A percentile compares a stretch with the other conserved stretches of the same genome.
Evolutionary conservation across 2,329 filamentous ascomycete genomes (phyloP).

Genomic region (Teratosphaeria gauchensis): DNA sequence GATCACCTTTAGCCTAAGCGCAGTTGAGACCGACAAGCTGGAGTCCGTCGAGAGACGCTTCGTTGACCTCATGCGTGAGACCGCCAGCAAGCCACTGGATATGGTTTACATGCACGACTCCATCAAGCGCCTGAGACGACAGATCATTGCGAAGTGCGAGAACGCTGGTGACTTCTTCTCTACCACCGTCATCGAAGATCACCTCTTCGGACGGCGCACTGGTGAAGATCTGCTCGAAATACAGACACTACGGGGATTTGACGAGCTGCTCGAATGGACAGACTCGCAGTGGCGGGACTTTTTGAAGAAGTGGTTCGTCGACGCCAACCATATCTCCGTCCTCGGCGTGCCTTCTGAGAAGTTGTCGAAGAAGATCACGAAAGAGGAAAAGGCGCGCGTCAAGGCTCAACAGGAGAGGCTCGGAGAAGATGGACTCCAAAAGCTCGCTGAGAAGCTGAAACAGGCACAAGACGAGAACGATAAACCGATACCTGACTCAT

Average conservation of each 20-base stretch:
- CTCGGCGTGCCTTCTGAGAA: constrained; percentile 76
- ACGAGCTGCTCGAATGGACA: constrained; percentile 66
- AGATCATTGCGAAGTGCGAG: constrained; percentile 76
- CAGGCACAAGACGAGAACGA: constrained; percentile 83
- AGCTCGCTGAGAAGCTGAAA: constrained; percentile 66
- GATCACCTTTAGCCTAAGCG: constrained; percentile 76
- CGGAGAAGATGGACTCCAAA: constrained; percentile 70
- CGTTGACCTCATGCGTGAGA: constrained; percentile 72
- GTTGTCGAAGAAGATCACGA: constrained; percentile 71
- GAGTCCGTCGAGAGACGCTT: constrained; percentile 75
- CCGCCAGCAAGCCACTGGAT: constrained; percentile 70
- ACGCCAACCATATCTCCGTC: constrained; percentile 79
- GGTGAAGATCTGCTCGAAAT: constrained; percentile 46
- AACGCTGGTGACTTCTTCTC: constrained; percentile 72
- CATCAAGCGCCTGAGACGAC: constrained; percentile 68
- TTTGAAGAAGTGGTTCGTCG: constrained; percentile 71
- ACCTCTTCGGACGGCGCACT: constrained; percentile 78
- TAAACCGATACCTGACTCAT: constrained; percentile 62
- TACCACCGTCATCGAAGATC: constrained; percentile 79
- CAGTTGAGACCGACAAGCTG: constrained; percentile 79
- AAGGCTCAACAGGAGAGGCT: constrained; percentile 68
- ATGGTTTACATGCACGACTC: constrained; percentile 87
- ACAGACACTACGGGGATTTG: constrained; percentile 43
- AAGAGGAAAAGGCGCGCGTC: constrained; percentile 68
- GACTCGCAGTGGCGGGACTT: constrained; percentile 78